Evolutionary conservation across 2,329 filamentous ascomycete genomes (phyloP), one percentile per base, ranked within the genome.

Genomic region (Trichoderma sp.): DNA sequence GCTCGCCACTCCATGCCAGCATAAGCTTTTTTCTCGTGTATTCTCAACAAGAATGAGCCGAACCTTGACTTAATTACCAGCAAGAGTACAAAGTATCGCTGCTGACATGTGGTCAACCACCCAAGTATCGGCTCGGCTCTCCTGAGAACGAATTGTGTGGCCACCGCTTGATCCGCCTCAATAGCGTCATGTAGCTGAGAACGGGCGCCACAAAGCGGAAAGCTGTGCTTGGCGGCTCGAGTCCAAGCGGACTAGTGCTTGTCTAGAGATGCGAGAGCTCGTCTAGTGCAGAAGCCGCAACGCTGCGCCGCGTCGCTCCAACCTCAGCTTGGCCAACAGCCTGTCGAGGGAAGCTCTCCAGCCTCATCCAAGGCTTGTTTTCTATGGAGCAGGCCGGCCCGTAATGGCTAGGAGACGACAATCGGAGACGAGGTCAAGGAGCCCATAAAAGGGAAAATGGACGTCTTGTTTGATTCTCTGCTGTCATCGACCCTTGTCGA

Each of bases 231-330:
- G 61, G 61, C 61, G 61, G 36, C 15, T 64, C 36, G 24, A 47
- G 30, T 60, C 65, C 34, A 47, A 28, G 65, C 26, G 8, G 56
- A 51, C 53, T 56, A 68, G 65, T 43, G 24, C 32, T 7, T 34
- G 21, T 60, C 53, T 24, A 51, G 30, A 51, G 3, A 32, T 32
- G 58, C 11, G 58, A 39, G 32, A 39, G 34, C 28, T 9, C 32
- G 43, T 36, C 63, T 53, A 65, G 63, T 21, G 43, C 39, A 34
- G 28, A 36, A 34, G 63, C 63, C 63, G 63, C 43, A 65, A 34
- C 47, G 64, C 65, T 68, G 65, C 65, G 65, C 65, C 65, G 65
- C 53, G 65, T 43, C 32, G 65, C 65, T 60, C 64, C 64, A 67
- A 26, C 56, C 11, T 51, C 66, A 69, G 66, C 66, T 51, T 34